A percentile compares a stretch with the other conserved stretches of the same genome.
phyloP scores from a whole-genome alignment of 371 early-diverging fungal genomes.

The Basidiobolus meristosporus region DNA sequence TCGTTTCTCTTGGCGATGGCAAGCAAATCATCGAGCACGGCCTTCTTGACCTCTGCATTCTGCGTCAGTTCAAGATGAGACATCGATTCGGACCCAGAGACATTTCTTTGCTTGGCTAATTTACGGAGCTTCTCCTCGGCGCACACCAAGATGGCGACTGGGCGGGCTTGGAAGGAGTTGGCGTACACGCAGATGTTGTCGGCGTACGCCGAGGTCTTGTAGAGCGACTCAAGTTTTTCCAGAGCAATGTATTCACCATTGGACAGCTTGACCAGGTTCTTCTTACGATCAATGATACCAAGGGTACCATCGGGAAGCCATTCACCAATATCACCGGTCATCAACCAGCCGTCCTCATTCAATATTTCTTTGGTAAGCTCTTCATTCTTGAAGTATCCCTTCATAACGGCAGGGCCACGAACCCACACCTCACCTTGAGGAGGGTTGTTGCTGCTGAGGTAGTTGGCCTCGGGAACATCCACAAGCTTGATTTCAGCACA shows the following conservation, averaged over 20 bases:
- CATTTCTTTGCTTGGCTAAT: too few relatives aligned
- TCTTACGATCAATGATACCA: too few relatives aligned
- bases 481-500: slow-evolving; percentile 77
- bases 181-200: slow-evolving; percentile 78
- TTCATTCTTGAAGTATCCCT: slow-evolving; percentile 62
- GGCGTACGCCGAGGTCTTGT: slow-evolving; percentile 56
- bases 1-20: too few relatives aligned
- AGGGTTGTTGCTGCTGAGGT: slow-evolving; percentile 38
- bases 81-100: too few relatives aligned
- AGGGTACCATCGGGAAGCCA: slow-evolving; percentile 47
- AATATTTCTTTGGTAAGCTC: slow-evolving; percentile 55
- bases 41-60: too few relatives aligned
- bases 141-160: slow-evolving; percentile 49
- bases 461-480: slow-evolving; percentile 64
- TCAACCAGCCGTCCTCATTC: slow-evolving; percentile 77
- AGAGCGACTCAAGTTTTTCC: slow-evolving; percentile 91
- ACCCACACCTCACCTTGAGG: slow-evolving; percentile 82
- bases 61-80: too few relatives aligned
- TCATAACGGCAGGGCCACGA: slow-evolving; percentile 59
- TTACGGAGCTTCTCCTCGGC: too few relatives aligned
- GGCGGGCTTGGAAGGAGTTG: slow-evolving; percentile 40
- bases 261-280: too few relatives aligned
- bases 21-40: too few relatives aligned
- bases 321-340: slow-evolving; percentile 89
- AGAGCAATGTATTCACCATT: too few relatives aligned